Evolutionary conservation across 495 filamentous ascomycete genomes (phyloP), one percentile per base, ranked within the genome.

Genomic region (Xylaria grammica): DNA sequence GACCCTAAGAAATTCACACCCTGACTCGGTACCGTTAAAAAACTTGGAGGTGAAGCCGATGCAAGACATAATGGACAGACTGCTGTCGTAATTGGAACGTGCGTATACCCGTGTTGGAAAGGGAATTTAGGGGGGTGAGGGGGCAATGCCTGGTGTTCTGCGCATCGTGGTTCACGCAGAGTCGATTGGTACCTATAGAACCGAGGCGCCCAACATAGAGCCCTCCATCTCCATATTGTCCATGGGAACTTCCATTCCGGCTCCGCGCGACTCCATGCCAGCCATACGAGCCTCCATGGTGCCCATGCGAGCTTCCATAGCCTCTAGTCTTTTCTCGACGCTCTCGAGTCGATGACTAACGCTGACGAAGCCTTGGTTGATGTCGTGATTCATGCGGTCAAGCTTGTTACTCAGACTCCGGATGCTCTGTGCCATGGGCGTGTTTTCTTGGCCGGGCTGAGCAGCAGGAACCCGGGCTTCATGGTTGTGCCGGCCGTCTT

Each of bases 401-500:
- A 84, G 58, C 70, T 82, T 84, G 59, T 82, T 78, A n/a, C 71
- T 77, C 4, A 82, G 55, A 49, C 70, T 78, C 17, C 80, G 74
- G 9, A 84, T 74, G 57, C 73, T 79, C 62, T 82, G 81, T 0
- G 79, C 78, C 38, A 78, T 71, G 5, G 80, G 78, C 0, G 78
- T 75, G 65, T 80, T 79, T 53, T 82, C 81, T 50, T 77, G 74
- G 19, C 80, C 80, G 2, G 77, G 75, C 1, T 73, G 67, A 36
- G 77, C 79, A 34, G 75, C 73, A 3, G 76, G 67, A 22, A 77
- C 58, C 34, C 81, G 79, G 19, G 81, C 71, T 53, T 82, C 81
- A 67, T 84, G 81, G 67, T 84, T 84, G 67, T 84, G 81, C 4
- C 80, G 73, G 29, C 70, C 62, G 34, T 77, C 75, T 55, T 82